phyloP scores from a whole-genome alignment of 2,329 filamentous ascomycete species.

The Aspergillus oerlinghausenensis region DNA sequence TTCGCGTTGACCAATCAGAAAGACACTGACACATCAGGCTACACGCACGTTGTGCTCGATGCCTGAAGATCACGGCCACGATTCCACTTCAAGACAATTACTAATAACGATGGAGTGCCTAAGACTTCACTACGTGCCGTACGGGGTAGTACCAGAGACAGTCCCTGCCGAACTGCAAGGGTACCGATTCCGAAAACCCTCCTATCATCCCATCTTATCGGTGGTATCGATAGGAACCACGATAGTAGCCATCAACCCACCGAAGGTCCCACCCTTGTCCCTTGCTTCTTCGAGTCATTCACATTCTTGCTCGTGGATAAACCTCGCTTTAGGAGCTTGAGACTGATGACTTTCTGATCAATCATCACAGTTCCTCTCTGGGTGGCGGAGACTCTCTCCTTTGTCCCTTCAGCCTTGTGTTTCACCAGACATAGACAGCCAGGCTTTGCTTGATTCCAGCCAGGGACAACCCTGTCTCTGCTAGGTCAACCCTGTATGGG shows the following conservation, averaged over 20 bases:
- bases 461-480: background rate
- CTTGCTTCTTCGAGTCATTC: background rate
- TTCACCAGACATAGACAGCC: background rate
- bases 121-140: background rate
- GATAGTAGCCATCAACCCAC: background rate
- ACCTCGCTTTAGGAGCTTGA: background rate
- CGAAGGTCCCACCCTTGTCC: background rate
- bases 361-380: background rate
- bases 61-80: background rate
- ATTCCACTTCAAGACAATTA: background rate
- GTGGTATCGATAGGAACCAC: background rate
- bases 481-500: background rate
- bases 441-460: background rate
- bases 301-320: background rate
- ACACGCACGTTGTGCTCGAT: background rate
- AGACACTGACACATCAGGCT: background rate
- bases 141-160: background rate
- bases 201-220: background rate
- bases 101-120: background rate
- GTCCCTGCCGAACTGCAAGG: background rate
- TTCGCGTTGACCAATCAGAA: constrained; percentile 24
- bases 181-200: background rate
- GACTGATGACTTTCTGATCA: background rate
- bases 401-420: background rate
- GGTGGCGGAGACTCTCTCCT: background rate